A percentile compares a stretch with the other conserved stretches of the same genome.
phyloP scores from a whole-genome alignment of 2,329 filamentous ascomycete genomes.

The Cadophora sp. region DNA sequence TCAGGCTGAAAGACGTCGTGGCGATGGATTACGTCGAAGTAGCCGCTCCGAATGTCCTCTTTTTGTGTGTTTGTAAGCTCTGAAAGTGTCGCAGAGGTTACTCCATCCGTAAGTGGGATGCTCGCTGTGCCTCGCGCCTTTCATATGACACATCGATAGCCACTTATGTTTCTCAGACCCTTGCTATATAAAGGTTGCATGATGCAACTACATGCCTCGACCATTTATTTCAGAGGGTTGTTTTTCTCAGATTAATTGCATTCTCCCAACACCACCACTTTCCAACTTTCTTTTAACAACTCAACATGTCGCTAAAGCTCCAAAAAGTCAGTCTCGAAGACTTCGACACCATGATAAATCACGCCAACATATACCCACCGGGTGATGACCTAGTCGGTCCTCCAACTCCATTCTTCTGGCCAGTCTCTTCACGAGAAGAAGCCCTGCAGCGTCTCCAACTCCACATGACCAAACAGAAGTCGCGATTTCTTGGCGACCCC shows the following conservation, averaged over 20 bases:
- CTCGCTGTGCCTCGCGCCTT: conserved; percentile 5
- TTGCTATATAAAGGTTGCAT: not conserved
- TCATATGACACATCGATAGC: conserved; percentile 2
- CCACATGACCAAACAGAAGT: conserved; percentile 32
- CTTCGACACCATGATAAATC: conserved; percentile 23
- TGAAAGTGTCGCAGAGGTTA: not conserved
- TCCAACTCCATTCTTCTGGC: conserved; percentile 27
- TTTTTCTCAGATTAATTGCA: not conserved
- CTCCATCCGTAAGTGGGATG: conserved; percentile 3
- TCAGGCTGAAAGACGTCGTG: too few species aligned
- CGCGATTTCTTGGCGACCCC: conserved; percentile 27
- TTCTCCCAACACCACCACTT: not conserved
- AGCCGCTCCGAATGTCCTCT: not conserved
- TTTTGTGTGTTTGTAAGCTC: not conserved
- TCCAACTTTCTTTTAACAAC: not conserved
- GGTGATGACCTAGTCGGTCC: conserved; percentile 28
- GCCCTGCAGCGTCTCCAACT: conserved; percentile 22
- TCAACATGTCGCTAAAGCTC: conserved; percentile 23
- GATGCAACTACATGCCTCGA: not conserved
- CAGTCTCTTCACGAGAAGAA: conserved; percentile 18
- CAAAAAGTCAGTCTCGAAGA: conserved; percentile 17
- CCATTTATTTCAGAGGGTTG: not conserved
- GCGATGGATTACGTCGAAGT: too few species aligned
- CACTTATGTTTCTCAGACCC: not conserved
- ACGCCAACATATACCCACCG: conserved; percentile 23